phyloP scores from a whole-genome alignment of 2,329 filamentous ascomycete genomes.

The Sarocladium brachiariae region DNA sequence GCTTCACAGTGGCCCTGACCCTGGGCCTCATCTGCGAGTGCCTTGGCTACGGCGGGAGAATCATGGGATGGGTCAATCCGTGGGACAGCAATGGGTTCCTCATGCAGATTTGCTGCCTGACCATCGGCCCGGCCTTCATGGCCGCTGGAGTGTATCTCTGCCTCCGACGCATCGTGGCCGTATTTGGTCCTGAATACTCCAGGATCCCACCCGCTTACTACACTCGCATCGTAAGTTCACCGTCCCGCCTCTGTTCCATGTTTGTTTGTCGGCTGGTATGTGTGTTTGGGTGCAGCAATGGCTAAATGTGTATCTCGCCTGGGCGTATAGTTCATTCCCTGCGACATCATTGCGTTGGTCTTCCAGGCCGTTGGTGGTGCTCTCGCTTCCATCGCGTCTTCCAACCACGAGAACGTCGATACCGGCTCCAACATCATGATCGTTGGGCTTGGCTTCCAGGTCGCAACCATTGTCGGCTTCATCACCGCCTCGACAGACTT shows the following conservation, averaged over 20 bases:
- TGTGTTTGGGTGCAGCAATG: no score
- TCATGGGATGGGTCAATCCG: conserved; percentile 47
- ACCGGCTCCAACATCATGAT: conserved; percentile 49
- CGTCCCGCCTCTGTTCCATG: no score
- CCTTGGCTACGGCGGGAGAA: conserved; percentile 51
- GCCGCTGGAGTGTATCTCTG: conserved; percentile 59
- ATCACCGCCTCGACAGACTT: conserved; percentile 46
- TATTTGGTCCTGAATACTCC: conserved; percentile 42
- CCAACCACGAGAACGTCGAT: conserved; percentile 31
- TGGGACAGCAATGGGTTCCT: conserved; percentile 42
- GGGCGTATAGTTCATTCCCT: conserved; percentile 59
- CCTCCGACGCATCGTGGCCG: conserved; percentile 41
- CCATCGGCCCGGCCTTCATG: conserved; percentile 58
- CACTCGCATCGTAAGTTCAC: conserved; percentile 38
- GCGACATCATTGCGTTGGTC: conserved; percentile 53
- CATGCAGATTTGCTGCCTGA: conserved; percentile 55
- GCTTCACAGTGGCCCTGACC: conserved; percentile 46
- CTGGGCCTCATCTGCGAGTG: conserved; percentile 49
- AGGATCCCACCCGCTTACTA: conserved; percentile 39
- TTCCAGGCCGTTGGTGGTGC: conserved; percentile 56
- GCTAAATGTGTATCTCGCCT: background rate
- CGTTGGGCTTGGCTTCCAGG: conserved; percentile 56
- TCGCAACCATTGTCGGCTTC: conserved; percentile 50
- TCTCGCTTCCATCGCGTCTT: conserved; percentile 37
- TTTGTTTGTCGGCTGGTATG: no score